Base-by-base conservation (phyloP, 108 stramenopile species). In the Cylindrotheca closterium region DNA sequence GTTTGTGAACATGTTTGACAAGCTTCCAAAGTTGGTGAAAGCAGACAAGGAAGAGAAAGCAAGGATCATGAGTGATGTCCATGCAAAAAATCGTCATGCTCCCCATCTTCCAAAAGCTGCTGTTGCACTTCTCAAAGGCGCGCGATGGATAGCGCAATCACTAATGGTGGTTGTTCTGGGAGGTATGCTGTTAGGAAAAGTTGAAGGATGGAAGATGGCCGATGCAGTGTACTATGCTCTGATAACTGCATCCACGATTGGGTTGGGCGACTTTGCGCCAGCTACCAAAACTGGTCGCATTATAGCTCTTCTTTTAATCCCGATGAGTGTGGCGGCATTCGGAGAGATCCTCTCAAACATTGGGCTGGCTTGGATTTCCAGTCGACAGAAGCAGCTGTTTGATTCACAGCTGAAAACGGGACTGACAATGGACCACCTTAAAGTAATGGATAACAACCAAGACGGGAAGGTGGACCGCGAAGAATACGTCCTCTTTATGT, bases 401-500 rank as follows among this genome's bases (percentile, higher is more conserved):
- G 23, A 21, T 8, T 25, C 10, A 1, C 47, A 64, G 26, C 28
- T 75, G 52, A 42, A 67, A 10, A 52, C 42, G 10, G 74, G 82
- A 31, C 46, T 87, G 4, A 81, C 76, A 1, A 52, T 80, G 51
- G 64, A 69, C 30, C 67, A 75, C 19, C 55, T 83, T 37, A 50
- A 70, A 5, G 29, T 25, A 21, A 74, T 87, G 79, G 81, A 87
- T 54, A 32, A 51, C 10, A 72, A 85, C 61, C 47, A 58, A 24
- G 68, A 83, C 65, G 82, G 84, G 1, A 59, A 70, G 49, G 80
- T 87, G 4, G 57, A 51, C 30, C 66, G 77, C 42, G 63, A 75
- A 54, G 84, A 84, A 12, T 87, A 77, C 51, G 73, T 87, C 23
- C 55, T 67, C 31, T 87, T 81, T 66, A 84, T 87, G 82, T 61